Evolutionary conservation across 768 basidiomycete species (phyloP).

Genomic region (Mycena rosella): DNA sequence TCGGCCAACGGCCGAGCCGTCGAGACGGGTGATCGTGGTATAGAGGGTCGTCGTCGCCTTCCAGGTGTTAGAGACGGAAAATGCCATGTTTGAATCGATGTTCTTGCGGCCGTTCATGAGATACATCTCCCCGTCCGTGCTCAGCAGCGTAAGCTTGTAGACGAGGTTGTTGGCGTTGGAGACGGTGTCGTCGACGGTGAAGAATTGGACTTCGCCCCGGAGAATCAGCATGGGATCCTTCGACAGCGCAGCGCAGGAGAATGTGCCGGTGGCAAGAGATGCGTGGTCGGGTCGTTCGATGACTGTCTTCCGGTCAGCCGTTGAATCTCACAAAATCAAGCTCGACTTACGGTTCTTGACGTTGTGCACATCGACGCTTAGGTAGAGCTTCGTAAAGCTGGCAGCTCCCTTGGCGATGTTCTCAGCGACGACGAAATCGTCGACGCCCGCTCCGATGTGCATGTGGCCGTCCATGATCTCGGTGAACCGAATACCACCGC

Average conservation of each 20-base stretch:
- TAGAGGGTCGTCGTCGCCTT: slow-evolving; percentile 35
- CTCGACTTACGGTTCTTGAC: slow-evolving; percentile 22
- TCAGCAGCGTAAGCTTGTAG: slow-evolving; percentile 34
- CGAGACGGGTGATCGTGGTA: slow-evolving; percentile 29
- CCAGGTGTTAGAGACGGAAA: slow-evolving; percentile 29
- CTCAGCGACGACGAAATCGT: slow-evolving; percentile 31
- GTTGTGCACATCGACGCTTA: slow-evolving; percentile 29
- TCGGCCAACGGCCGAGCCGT: slow-evolving; percentile 30
- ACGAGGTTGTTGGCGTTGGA: slow-evolving; percentile 26
- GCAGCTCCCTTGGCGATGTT: slow-evolving; percentile 30
- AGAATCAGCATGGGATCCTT: slow-evolving; percentile 32
- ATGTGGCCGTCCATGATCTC: slow-evolving; percentile 37
- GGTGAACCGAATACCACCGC: slow-evolving; percentile 33
- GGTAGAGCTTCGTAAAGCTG: slow-evolving; percentile 28
- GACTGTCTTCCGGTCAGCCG: slow-evolving; percentile 8
- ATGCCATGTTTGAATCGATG: slow-evolving; percentile 25
- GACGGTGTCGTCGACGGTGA: slow-evolving; percentile 27
- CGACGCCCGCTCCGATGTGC: slow-evolving; percentile 33
- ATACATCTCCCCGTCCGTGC: slow-evolving; percentile 30
- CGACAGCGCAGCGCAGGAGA: slow-evolving; percentile 34
- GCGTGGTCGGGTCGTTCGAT: slow-evolving; percentile 25
- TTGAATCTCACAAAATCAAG: background rate
- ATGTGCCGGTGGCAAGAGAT: slow-evolving; percentile 34
- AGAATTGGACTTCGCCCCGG: slow-evolving; percentile 34
- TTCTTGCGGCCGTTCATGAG: slow-evolving; percentile 34